These are phyloP conservation scores for Neocatenulostroma microsporum DNA, from an alignment of 2,329 filamentous ascomycete genomes.

Conservation along the genomic window DNA sequence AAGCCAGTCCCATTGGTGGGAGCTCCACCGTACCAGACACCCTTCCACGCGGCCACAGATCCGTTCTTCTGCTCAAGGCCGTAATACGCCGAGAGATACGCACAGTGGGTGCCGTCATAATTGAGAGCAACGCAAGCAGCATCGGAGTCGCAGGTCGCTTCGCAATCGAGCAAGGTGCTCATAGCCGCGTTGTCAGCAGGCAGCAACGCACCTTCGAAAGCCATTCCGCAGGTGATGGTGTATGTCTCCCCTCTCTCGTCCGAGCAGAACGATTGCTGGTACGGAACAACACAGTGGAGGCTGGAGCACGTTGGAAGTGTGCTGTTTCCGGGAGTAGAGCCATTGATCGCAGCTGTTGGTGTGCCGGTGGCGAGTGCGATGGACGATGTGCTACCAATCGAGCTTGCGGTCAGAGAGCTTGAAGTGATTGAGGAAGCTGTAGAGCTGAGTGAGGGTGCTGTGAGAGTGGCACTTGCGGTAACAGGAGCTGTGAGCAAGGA, in stretches of 20 bases:
- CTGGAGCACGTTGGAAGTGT: conserved; percentile 3
- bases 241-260: conserved; percentile 4
- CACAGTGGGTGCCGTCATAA: conserved; percentile 1
- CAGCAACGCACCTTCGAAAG: conserved; percentile 4
- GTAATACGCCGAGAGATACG: conserved; percentile 3
- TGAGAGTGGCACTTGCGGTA: too few relatives aligned
- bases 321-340: conserved; percentile 1
- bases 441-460: too few relatives aligned
- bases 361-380: neutral
- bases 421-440: too few relatives aligned
- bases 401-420: too few relatives aligned
- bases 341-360: conserved; percentile 1
- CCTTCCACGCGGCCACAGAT: conserved; percentile 8
- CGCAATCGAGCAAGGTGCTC: conserved; percentile 1
- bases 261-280: conserved; percentile 5
- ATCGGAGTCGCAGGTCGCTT: conserved; percentile 4
- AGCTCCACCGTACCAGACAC: conserved; percentile 3
- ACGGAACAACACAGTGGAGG: conserved; percentile 1
- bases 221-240: conserved; percentile 5
- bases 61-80: conserved; percentile 2
- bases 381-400: too few relatives aligned
- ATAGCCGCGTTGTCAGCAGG: neutral
- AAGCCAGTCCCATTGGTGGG: neutral
- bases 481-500: too few relatives aligned
- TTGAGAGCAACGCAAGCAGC: conserved; percentile 8